Base-by-base conservation (phyloP, 345 rosid genomes). In the Chamaenerion angustifolium region DNA sequence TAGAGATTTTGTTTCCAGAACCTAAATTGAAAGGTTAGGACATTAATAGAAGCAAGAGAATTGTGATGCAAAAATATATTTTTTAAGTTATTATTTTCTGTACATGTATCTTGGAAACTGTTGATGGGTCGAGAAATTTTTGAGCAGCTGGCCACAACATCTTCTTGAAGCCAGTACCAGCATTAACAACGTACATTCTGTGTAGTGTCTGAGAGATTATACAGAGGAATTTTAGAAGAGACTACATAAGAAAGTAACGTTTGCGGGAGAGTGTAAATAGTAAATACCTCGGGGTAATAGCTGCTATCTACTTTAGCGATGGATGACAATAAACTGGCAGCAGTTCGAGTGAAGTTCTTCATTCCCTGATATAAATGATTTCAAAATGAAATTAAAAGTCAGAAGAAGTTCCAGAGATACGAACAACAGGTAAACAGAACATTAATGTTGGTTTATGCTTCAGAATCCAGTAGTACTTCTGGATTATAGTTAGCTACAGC, bases 91-190 rank as follows among this genome's bases (percentile, higher is more conserved):
- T 17, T 10, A 56, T 70, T 56, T 53, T 44, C 45, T 48, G 65
- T 72, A 81, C 96, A 63, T 87, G 85, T 71, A 87, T 92, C 77
- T 92, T 92, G 50, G 81, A 61, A 12, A 84, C 70, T 41, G 96
- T 92, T 70, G 77, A 84, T 67, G 76, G 63, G 60, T 92, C 98
- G 49, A 92, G 90, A 75, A 84, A 76, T 53, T 87, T 92, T 66
- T 92, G 98, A 7, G 95, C 98, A 43, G 94, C 88, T 65, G 96
- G 98, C 98, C 95, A 92, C 62, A 92, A 93, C 93, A 87, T 72
- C 69, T 73, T 84, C 66, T 84, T 92, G 76, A 92, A 92, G 49
- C 85, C 95, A 52, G 96, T 72, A 55, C 96, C 96, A 49, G 98
- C 96, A 64, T 92, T 92, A 56, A 92, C 94, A 59, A 92, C 55